phyloP scores from a whole-genome alignment of 495 filamentous ascomycete genomes.

The Podospora australis region DNA sequence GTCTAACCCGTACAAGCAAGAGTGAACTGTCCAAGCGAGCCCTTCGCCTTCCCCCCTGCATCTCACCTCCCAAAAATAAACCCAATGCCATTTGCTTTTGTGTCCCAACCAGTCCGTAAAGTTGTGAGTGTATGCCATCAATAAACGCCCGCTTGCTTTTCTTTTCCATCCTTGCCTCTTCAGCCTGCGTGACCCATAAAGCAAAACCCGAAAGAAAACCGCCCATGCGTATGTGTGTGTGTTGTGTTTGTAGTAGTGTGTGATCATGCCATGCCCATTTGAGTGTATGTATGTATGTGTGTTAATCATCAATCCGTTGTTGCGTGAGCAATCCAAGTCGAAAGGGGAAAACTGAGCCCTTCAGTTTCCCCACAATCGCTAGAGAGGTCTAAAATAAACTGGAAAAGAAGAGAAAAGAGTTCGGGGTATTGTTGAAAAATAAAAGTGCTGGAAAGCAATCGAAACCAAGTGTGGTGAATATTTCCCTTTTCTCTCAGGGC shows the following conservation, averaged over 20 bases:
- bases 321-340: neutral
- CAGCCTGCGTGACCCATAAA: neutral
- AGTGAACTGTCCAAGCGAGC: too few relatives aligned
- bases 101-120: too few relatives aligned
- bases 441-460: slow-evolving; percentile 2
- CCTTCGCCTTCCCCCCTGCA: too few relatives aligned
- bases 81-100: too few relatives aligned
- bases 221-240: neutral
- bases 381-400: neutral
- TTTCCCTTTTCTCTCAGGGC: neutral
- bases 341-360: neutral
- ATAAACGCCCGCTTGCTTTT: slow-evolving; percentile 8
- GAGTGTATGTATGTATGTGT: too few relatives aligned
- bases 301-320: neutral
- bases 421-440: neutral
- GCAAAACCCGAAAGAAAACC: slow-evolving; percentile 2
- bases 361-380: neutral
- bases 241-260: neutral
- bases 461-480: neutral
- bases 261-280: neutral
- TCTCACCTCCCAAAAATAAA: neutral
- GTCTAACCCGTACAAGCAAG: too few relatives aligned
- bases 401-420: neutral
- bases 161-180: neutral
- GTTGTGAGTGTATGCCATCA: too few relatives aligned